Evolutionary conservation across 2,329 filamentous ascomycete species (phyloP), one percentile per base, ranked within the genome.

Genomic region (Phialocephala subalpina): DNA sequence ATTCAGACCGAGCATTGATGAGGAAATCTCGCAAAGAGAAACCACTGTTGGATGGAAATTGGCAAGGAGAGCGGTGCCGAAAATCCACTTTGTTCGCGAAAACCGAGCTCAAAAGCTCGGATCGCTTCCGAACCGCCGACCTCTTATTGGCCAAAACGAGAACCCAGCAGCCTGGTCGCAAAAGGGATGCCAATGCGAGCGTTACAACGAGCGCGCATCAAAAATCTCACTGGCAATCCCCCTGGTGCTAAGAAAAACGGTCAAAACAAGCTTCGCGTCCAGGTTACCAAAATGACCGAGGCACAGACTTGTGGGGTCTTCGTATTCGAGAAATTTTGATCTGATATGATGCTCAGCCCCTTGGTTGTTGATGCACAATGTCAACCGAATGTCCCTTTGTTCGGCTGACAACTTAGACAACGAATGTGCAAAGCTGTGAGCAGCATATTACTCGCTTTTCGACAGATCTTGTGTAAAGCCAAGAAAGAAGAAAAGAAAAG

Each of bases 1-100:
- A 16, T 53, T 49, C 45, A 49, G 45, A 49, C n/a, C 2, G 45
- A 49, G 45, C 45, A 49, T 49, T 49, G 45, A 22, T 9, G 18
- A 22, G 4, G 18, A 22, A 22, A 49, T 49, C 45, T 49, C 45
- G 20, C 45, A 49, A 49, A 49, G 45, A 20, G 7, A 16, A 20
- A 49, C 20, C 12, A 22, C 7, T 12, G 12, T 53, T 18, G 22
- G 47, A 53, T 27, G 49, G 22, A 53, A 53, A 53, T 53, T 53
- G 25, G 11, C 49, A 12, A 53, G 22, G 25, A 53, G 3, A 53
- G 11, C 22, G 12, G 25, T 14, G 9, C 49, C 2, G 27, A 18
- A 33, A 33, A 33, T 33, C n/a, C 7, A 49, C n/a, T n/a, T n/a
- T n/a, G n/a, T n/a, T n/a, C n/a, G n/a, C n/a, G n/a, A n/a, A n/a